Base-by-base conservation (phyloP, 805 yeast genomes). In the Torulaspora franciscae region DNA sequence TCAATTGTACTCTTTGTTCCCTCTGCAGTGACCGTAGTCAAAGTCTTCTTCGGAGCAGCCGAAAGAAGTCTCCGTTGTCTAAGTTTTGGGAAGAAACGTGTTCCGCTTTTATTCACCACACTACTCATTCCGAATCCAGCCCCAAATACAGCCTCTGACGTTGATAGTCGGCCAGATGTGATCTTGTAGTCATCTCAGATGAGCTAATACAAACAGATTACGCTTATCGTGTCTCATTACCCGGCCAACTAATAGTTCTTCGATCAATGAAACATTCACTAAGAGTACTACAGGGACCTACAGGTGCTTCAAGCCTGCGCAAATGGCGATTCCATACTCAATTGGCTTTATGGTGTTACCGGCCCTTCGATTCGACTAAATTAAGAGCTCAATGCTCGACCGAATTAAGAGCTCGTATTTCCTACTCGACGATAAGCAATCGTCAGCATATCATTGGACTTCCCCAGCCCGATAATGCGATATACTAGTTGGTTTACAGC, bases 41-140 rank as follows among this genome's bases (percentile, higher is more conserved):
- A 56, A 26, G 64, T 55, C 6, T 54, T 56, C 15, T 52, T 50
- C 23, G 65, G 59, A 1, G 68, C 60, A 7, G 52, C 47, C 2
- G 58, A 46, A 1, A 58, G 58, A 19, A 68, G 59, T 41, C 76
- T 66, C 53, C 75, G 71, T 46, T 69, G 70, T 39, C 64, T 71
- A 8, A 68, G 55, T 49, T 80, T 81, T 2, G 89, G 89, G n/a
- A 75, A 70, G 63, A 83, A 83, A 45, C 83, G 77, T 9, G 83
- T 74, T 22, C 80, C 76, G 40, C 79, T 71, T 55, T 77, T 77
- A 49, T 77, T 65, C 6, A 65, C 66, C 19, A 62, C 59, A 50
- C 68, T 65, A 59, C 69, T 65, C 69, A 65, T 65, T 4, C 13
- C 27, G 7, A 38, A 29, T 29, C 15, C 22, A 10, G 17, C 8